Evolutionary conservation across 805 yeast species (phyloP), one percentile per base, ranked within the genome.

Genomic region (Candida manassasensis): DNA sequence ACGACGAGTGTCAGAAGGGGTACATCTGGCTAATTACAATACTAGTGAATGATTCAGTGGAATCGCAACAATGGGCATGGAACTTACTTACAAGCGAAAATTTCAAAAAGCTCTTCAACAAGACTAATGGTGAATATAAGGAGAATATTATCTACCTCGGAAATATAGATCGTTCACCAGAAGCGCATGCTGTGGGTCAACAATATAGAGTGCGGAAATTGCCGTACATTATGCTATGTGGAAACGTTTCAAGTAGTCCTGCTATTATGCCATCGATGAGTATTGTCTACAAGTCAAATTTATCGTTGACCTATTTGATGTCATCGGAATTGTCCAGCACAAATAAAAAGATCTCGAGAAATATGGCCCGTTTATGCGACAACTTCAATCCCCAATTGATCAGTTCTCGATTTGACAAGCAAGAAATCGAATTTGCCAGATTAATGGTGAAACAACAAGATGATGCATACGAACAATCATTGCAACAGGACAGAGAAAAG

Each of bases 401-500:
- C 4, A 44, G 63, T 1, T 55, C 63, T 19, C 48, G 63, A 19
- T 52, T 53, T 26, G 73, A 67, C 40, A 59, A 61, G 42, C 63
- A 55, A 39, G 72, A 66, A 39, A 60, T 64, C 30, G 71, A 67
- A 40, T 44, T 57, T 34, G 51, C 68, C 16, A 44, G 73, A 11
- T 17, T 61, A 16, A 44, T 67, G 21, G 65, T 64, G 32, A 64
- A 63, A 37, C 61, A 61, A 38, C 73, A 67, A 40, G 71, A 67
- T 42, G 61, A 58, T 34, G 72, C 72, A 3, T 67, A 64, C 43
- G 41, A 49, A 29, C 58, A 62, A 40, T 64, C 71, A 8, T 49
- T 67, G 16, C 59, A 69, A 22, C 66, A 62, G 31, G 93, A 84
- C 55, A 68, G 63, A 44, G 45, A 67, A 27, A 78, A 80, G 48